phyloP scores from a whole-genome alignment of 2,329 filamentous ascomycete genomes.

The Clarireedia sp. region DNA sequence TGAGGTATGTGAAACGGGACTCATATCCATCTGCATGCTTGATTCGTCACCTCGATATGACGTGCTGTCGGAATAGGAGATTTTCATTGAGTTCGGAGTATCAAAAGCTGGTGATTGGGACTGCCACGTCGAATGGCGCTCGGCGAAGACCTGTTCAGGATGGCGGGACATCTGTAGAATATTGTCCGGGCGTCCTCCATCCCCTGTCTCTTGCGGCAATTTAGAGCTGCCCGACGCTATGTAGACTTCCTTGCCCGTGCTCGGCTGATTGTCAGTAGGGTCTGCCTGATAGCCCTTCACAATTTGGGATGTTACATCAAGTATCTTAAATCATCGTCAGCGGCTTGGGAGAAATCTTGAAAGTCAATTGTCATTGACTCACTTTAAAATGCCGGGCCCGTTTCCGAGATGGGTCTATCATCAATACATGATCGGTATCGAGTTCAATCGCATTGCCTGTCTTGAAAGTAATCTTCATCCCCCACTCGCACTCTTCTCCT shows the following conservation, averaged over 20 bases:
- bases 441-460: conserved; percentile 28
- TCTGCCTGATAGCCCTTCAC: conserved; percentile 6
- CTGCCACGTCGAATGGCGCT: conserved; percentile 2
- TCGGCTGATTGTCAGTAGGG: not conserved
- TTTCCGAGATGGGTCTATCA: conserved; percentile 18
- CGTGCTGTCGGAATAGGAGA: not conserved
- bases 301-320: conserved; percentile 13
- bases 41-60: not conserved
- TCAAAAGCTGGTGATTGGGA: not conserved
- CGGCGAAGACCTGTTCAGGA: too few species aligned
- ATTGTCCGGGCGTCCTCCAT: too few species aligned
- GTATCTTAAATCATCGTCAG: conserved; percentile 5
- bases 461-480: conserved; percentile 27
- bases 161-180: too few species aligned
- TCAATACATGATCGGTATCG: conserved; percentile 27
- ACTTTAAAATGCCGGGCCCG: not conserved
- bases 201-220: too few species aligned
- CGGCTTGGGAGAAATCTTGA: too few species aligned
- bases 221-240: too few species aligned
- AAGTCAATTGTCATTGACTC: too few species aligned
- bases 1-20: not conserved
- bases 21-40: conserved; percentile 1
- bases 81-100: not conserved
- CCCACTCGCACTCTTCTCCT: conserved; percentile 29
- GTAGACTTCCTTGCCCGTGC: too few species aligned